These are phyloP conservation scores for Scytalidium lignicola DNA, from an alignment of 2,329 filamentous ascomycete species.

Conservation along the genomic window DNA sequence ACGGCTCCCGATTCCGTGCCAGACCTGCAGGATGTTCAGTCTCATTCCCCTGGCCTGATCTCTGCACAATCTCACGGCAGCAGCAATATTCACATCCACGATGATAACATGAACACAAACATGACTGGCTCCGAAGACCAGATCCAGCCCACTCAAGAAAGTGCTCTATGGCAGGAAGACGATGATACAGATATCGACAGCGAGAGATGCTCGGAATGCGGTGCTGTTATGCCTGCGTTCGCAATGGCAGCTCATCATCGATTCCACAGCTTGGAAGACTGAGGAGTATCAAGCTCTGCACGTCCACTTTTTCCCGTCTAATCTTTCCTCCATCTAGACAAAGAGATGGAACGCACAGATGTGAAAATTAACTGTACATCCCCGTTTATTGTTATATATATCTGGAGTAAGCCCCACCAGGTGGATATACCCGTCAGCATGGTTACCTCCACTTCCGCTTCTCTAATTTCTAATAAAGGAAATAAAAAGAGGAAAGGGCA, in stretches of 20 bases:
- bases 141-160: conserved; percentile 18
- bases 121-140: conserved; percentile 21
- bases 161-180: conserved; percentile 20
- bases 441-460: no score
- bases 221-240: conserved; percentile 41
- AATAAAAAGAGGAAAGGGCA: no score
- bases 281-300: neutral
- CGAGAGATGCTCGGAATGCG: conserved; percentile 37
- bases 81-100: neutral
- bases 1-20: conserved; percentile 21
- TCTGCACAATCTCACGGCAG: neutral
- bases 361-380: no score
- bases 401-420: no score
- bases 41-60: neutral
- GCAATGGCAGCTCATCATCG: conserved; percentile 42
- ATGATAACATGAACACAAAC: conserved; percentile 4
- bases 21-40: neutral
- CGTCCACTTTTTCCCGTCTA: no score
- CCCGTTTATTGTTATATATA: no score
- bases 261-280: conserved; percentile 33
- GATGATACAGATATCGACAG: conserved; percentile 17
- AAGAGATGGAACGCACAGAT: no score
- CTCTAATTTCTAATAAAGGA: no score
- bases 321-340: no score
- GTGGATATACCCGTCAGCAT: no score